phyloP scores from a whole-genome alignment of 495 filamentous ascomycete species.

The Hypoxylon intermedium region DNA sequence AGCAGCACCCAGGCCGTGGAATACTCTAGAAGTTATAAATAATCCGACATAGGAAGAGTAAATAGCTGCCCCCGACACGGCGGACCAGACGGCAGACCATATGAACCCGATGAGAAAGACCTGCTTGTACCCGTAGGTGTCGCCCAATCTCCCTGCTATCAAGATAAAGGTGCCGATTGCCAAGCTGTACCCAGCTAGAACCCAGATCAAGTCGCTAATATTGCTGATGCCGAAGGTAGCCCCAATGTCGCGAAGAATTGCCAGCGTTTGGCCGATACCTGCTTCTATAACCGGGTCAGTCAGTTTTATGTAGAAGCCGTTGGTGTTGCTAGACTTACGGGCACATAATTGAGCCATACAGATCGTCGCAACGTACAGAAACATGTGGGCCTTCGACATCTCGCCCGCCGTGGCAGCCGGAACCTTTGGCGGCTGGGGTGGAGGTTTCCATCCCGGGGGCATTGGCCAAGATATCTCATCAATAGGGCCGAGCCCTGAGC shows the following conservation, averaged over 20 bases:
- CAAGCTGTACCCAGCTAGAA: conserved; percentile 58
- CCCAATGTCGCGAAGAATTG: conserved; percentile 28
- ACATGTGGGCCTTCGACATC: conserved; percentile 19
- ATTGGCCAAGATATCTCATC: conserved; percentile 33
- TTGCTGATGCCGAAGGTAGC: conserved; percentile 50
- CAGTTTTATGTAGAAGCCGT: conserved; percentile 44
- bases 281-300: conserved; percentile 60
- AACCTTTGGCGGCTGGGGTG: neutral
- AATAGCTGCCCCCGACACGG: conserved; percentile 60
- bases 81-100: conserved; percentile 70
- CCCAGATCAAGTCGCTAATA: conserved; percentile 56
- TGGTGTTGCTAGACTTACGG: conserved; percentile 27
- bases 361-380: conserved; percentile 35
- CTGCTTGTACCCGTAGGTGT: conserved; percentile 67
- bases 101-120: conserved; percentile 66
- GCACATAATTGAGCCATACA: conserved; percentile 42
- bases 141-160: conserved; percentile 63
- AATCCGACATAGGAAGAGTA: conserved; percentile 47
- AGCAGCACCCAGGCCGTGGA: conserved; percentile 62
- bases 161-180: conserved; percentile 72
- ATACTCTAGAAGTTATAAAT: conserved; percentile 55
- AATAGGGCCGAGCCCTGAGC: conserved; percentile 18
- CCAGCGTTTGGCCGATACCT: conserved; percentile 48
- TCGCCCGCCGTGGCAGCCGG: neutral
- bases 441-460: conserved; percentile 17